These are phyloP conservation scores for Gloeostereum incarnatum DNA, from an alignment of 768 basidiomycete species.

Conservation along the genomic window DNA sequence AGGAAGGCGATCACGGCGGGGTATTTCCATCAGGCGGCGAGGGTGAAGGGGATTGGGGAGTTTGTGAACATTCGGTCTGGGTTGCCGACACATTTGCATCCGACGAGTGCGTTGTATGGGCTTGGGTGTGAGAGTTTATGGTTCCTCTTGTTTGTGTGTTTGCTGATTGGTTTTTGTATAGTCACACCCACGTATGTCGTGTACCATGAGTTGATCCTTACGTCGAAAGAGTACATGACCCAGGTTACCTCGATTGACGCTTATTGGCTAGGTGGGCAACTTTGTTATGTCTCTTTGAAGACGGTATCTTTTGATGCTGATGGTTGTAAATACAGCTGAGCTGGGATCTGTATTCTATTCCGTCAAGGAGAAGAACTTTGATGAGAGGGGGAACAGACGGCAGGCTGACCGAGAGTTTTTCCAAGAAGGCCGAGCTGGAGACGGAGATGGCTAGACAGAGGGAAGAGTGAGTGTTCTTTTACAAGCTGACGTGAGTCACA, in stretches of 20 bases:
- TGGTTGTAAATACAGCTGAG: constrained; percentile 48
- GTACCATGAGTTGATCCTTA: constrained; percentile 93
- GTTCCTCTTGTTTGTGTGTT: constrained; percentile 1
- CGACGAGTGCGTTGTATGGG: constrained; percentile 93
- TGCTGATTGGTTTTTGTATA: constrained; percentile 19
- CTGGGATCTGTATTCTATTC: constrained; percentile 96
- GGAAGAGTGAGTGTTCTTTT: constrained; percentile 48
- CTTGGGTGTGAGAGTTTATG: constrained; percentile 67
- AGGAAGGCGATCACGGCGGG: constrained; percentile 93
- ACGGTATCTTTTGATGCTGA: constrained; percentile 3
- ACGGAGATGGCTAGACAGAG: constrained; percentile 82
- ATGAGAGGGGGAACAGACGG: constrained; percentile 70
- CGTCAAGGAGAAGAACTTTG: constrained; percentile 96
- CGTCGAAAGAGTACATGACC: constrained; percentile 97
- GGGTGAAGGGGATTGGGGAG: constrained; percentile 98
- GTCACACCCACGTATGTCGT: constrained; percentile 95
- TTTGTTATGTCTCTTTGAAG: neutral
- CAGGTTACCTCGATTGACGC: constrained; percentile 98
- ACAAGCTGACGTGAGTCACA: too few species aligned
- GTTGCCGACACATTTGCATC: constrained; percentile 91
- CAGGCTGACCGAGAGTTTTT: constrained; percentile 86
- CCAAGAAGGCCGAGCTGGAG: constrained; percentile 84
- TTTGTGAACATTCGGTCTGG: constrained; percentile 97
- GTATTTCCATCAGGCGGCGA: constrained; percentile 97
- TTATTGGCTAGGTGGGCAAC: constrained; percentile 82